Evolutionary conservation across 2,329 filamentous ascomycete species (phyloP).

Genomic region (Sporothrix mexicana): DNA sequence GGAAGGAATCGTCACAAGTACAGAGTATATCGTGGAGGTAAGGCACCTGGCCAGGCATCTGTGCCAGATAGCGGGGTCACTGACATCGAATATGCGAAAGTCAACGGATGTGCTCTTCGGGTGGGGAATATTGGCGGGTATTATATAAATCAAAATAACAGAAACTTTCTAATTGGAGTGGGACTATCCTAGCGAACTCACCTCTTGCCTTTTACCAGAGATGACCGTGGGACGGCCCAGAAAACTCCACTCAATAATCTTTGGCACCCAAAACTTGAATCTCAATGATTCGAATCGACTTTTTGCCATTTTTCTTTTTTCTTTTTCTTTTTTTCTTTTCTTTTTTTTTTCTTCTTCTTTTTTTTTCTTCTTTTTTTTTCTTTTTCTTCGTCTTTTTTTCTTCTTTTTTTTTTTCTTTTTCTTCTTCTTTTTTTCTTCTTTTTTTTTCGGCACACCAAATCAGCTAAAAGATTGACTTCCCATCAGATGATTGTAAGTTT

Average conservation of each 20-base stretch:
- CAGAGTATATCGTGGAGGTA: not conserved
- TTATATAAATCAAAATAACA: slow-evolving; percentile 35
- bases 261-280: slow-evolving; percentile 38
- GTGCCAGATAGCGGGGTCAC: slow-evolving; percentile 28
- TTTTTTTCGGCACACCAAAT: too few relatives aligned
- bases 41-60: slow-evolving; percentile 6
- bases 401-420: slow-evolving; percentile 17
- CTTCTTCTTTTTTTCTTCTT: not conserved
- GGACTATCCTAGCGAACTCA: slow-evolving; percentile 42
- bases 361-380: slow-evolving; percentile 8
- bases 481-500: too few relatives aligned
- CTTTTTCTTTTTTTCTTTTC: slow-evolving; percentile 18
- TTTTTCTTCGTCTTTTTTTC: not conserved
- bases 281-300: slow-evolving; percentile 36
- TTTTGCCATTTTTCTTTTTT: slow-evolving; percentile 27
- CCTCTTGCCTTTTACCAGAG: slow-evolving; percentile 42
- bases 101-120: slow-evolving; percentile 32
- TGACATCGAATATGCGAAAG: not conserved
- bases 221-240: slow-evolving; percentile 41
- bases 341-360: not conserved
- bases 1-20: not conserved
- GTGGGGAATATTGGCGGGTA: slow-evolving; percentile 28
- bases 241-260: slow-evolving; percentile 40
- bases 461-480: too few relatives aligned
- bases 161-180: slow-evolving; percentile 38